These are phyloP conservation scores for Irpex rosettiformis DNA, from an alignment of 1,284 basidiomycete genomes.

Conservation along the genomic window DNA sequence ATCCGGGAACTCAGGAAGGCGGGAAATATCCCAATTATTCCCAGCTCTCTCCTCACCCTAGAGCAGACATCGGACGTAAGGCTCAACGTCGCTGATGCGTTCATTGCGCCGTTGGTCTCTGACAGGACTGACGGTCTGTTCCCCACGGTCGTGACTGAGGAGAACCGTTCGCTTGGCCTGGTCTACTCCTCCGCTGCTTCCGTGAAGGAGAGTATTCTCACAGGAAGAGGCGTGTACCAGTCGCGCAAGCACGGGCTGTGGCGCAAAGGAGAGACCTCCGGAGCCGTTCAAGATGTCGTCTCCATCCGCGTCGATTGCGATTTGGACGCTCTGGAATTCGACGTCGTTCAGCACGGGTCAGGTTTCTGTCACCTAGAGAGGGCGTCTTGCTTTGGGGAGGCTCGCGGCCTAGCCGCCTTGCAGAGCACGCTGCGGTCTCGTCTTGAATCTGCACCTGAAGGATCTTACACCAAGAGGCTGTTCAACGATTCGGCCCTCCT, in stretches of 20 bases:
- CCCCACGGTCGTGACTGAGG: slow-evolving; percentile 86
- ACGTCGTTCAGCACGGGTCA: slow-evolving; percentile 85
- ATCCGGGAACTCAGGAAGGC: slow-evolving; percentile 56
- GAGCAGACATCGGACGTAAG: slow-evolving; percentile 48
- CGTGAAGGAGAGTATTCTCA: slow-evolving; percentile 82
- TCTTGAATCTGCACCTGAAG: slow-evolving; percentile 76
- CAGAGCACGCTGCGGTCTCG: slow-evolving; percentile 81
- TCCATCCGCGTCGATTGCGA: slow-evolving; percentile 91
- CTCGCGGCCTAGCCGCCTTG: slow-evolving; percentile 77
- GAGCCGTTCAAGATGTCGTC: slow-evolving; percentile 88
- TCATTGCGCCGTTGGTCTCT: slow-evolving; percentile 78
- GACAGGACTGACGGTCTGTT: slow-evolving; percentile 93
- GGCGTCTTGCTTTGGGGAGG: slow-evolving; percentile 83
- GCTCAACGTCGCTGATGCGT: slow-evolving; percentile 81
- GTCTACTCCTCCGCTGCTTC: slow-evolving; percentile 96
- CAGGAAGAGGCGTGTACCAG: slow-evolving; percentile 94
- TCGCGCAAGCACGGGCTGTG: slow-evolving; percentile 95
- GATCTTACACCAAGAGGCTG: slow-evolving; percentile 89
- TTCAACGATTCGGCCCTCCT: slow-evolving; percentile 85
- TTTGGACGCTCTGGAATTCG: slow-evolving; percentile 88
- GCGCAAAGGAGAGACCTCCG: slow-evolving; percentile 96
- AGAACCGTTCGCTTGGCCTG: slow-evolving; percentile 82
- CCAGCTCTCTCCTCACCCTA: slow-evolving; percentile 69
- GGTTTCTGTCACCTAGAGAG: slow-evolving; percentile 94
- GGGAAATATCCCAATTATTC: slow-evolving; percentile 69